Evolutionary conservation across 768 basidiomycete species (phyloP), one percentile per base, ranked within the genome.

Genomic region (Podaxis pistillaris): DNA sequence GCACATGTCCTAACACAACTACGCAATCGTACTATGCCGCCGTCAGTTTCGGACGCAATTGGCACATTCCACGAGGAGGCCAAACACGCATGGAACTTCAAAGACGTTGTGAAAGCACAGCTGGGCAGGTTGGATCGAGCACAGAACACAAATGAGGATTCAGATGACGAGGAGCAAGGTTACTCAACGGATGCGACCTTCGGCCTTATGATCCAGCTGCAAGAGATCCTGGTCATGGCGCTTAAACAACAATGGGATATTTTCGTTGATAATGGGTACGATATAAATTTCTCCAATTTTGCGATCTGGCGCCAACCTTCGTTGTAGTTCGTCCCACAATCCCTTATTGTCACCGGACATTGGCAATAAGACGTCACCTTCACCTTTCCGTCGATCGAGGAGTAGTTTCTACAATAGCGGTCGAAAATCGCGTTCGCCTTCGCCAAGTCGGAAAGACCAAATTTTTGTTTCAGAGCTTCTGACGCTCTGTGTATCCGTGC

Each of bases 111-210:
- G 69, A 74, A 71, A 60, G 33, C 60, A 19, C 65, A 66, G 50
- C 38, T 57, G 44, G 62, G 61, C 17, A 30, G 38, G 28, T n/a
- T 66, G 37, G 62, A 59, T 41, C 58, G 58, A 15, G 37, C 50
- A 36, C 46, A 67, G 62, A 15, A 57, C 64, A 63, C 63, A 58
- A 74, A 75, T 36, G 83, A 84, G 38, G 82, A 83, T 62, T 80
- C 74, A 38, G 83, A 86, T 53, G 82, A 83, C 36, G 82, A 83
- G 19, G 74, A 75, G 3, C 68, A 74, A 13, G 68, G 63, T 2
- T 91, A 86, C 70, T 83, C 84, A 2, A 88, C 90, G n/a, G 86
- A 91, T 63, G 71, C 75, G 17, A 88, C 89, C 0, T 83, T 86
- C 63, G 83, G 85, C 49, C 81, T 89, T 22, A 80, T 91, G 80